Base-by-base conservation (phyloP, 2,329 filamentous ascomycete species). In the Dendryphion nanum region DNA sequence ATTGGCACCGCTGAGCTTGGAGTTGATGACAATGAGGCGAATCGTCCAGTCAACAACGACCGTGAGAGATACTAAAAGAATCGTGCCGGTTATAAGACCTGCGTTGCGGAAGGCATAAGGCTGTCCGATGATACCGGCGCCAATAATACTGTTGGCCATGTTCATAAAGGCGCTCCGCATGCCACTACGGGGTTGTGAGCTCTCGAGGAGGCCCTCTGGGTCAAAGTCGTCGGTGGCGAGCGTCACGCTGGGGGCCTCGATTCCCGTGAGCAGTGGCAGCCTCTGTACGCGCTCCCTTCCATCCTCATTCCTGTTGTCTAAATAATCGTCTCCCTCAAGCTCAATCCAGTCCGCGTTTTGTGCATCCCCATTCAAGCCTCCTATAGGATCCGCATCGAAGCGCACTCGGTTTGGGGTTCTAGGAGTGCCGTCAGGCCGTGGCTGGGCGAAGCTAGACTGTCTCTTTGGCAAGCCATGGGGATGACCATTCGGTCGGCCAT, bases 121-220 rank as follows among this genome's bases (percentile, higher is more conserved):
- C 69, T 98, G 93, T 18, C 75, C 81, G 52, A 85, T 84, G 42
- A 85, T 84, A 2, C 81, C 81, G 19, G 81, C 81, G 19, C 50
- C 71, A 68, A 98, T 96, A 64, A 98, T 98, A 55, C 87, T 94
- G 72, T 98, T 98, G 47, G 93, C 91, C 93, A 98, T 98, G 70
- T 98, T 98, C 89, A 97, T 95, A 53, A 98, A 97, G 3, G 93
- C 91, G 62, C 85, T 88, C 45, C 79, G 76, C 69, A 97, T 77
- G 4, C 86, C 85, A 41, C 88, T 95, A 69, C 91, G 91, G 32
- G 91, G 89, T 40, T 90, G 77, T 15, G 78, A 75, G 46, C 66
- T 74, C 50, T 82, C 78, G 40, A 83, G 61, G 42, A 79, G 68
- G 35, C 82, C 77, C 50, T 81, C 77, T 0, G 77, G 72, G 38